Evolutionary conservation across 2,329 filamentous ascomycete species (phyloP).

Genomic region (Hypomyces rosellus): DNA sequence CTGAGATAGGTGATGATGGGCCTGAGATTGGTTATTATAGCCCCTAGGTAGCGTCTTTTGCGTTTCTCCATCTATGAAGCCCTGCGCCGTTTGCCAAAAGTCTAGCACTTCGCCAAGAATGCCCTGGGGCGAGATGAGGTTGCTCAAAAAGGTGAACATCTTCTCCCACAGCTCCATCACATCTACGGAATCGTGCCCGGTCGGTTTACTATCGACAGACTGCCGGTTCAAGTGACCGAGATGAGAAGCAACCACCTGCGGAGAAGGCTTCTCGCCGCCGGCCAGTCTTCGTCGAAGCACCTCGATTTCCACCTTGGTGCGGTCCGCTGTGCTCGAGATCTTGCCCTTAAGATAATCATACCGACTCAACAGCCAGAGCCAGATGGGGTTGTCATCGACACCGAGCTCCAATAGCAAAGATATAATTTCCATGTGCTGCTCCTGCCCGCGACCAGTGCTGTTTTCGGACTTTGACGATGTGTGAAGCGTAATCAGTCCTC

Average conservation of each 20-base stretch:
- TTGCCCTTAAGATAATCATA: slow-evolving; percentile 86
- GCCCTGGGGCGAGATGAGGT: slow-evolving; percentile 70
- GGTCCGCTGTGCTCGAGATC: slow-evolving; percentile 72
- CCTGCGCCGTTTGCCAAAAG: slow-evolving; percentile 88
- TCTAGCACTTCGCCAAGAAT: slow-evolving; percentile 84
- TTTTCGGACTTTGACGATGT: slow-evolving; percentile 44
- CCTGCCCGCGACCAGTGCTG: slow-evolving; percentile 54
- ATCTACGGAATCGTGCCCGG: slow-evolving; percentile 69
- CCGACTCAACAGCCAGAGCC: slow-evolving; percentile 86
- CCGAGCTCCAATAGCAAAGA: slow-evolving; percentile 84
- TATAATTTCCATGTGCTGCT: slow-evolving; percentile 87
- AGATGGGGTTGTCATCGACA: slow-evolving; percentile 92
- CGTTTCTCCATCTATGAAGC: slow-evolving; percentile 80
- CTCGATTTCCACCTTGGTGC: slow-evolving; percentile 88
- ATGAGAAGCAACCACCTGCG: slow-evolving; percentile 65
- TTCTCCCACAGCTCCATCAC: slow-evolving; percentile 92
- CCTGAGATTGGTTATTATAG: slow-evolving; percentile 72
- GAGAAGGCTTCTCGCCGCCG: slow-evolving; percentile 62
- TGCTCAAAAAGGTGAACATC: slow-evolving; percentile 65
- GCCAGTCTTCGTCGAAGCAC: slow-evolving; percentile 78
- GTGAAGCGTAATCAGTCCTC: slow-evolving; percentile 65
- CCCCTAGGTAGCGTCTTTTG: slow-evolving; percentile 74
- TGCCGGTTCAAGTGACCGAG: slow-evolving; percentile 68
- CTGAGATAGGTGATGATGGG: slow-evolving; percentile 72
- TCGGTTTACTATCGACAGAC: slow-evolving; percentile 51